Evolutionary conservation across 192 early-diverging fungal species (phyloP).

Genomic region (Coemansia aciculifera): DNA sequence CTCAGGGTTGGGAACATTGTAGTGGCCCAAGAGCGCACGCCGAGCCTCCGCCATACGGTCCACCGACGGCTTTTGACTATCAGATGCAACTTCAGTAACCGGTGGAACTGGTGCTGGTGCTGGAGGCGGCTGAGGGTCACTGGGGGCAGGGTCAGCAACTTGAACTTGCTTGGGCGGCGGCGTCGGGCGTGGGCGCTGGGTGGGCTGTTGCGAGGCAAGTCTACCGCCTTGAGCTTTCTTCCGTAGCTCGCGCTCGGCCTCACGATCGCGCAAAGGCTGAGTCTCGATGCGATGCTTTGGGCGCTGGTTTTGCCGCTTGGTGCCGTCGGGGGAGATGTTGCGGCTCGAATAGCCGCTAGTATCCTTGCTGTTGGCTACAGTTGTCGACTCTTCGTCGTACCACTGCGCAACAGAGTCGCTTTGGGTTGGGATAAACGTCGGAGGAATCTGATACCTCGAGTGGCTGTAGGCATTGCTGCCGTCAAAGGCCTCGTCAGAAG

Average conservation of each 20-base stretch:
- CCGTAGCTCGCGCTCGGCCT: conserved; percentile 51
- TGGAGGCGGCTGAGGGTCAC: not conserved
- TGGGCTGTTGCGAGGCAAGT: no score
- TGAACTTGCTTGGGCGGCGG: not conserved
- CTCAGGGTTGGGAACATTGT: conserved; percentile 27
- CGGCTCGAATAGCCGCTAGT: conserved; percentile 33
- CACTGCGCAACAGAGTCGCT: conserved; percentile 13
- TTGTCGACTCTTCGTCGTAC: conserved; percentile 5
- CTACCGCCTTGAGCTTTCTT: not conserved
- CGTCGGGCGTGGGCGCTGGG: not conserved
- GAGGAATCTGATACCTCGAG: conserved; percentile 32
- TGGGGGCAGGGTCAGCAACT: not conserved
- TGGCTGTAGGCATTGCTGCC: conserved; percentile 17
- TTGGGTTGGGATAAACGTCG: not conserved
- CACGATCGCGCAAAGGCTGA: conserved; percentile 51
- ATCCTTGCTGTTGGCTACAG: conserved; percentile 19
- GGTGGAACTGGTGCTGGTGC: not conserved
- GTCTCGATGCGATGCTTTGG: conserved; percentile 45
- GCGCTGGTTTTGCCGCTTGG: conserved; percentile 18
- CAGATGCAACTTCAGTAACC: not conserved
- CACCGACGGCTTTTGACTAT: not conserved
- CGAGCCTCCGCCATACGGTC: conserved; percentile 47
- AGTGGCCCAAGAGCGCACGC: conserved; percentile 47
- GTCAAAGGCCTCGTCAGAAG: conserved; percentile 47
- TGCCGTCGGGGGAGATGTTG: conserved; percentile 36